Conservation (phyloP, 176 grass and related monocot genomes). For the Oryza australiensis region DNA sequence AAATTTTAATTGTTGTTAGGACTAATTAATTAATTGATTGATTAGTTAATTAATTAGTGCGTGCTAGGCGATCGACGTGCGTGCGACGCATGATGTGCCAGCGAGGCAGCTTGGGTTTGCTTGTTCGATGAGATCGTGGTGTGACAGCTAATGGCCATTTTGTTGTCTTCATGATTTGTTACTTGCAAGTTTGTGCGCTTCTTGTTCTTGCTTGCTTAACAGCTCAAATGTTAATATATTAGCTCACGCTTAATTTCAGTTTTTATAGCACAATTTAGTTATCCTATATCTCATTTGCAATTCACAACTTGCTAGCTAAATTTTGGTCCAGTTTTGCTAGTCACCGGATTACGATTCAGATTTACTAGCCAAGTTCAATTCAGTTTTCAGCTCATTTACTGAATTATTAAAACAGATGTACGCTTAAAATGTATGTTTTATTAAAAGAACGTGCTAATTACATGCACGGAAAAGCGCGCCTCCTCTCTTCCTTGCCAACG, state of each 20-base stretch:
- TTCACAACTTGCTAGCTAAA: neutral
- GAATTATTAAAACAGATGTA: no score
- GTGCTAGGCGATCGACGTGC: neutral
- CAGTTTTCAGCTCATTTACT: no score
- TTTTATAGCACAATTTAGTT: neutral
- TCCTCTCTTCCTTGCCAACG: no score
- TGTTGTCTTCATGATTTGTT: neutral
- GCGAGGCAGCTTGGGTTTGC: neutral
- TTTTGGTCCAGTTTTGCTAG: neutral
- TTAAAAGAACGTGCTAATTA: no score
- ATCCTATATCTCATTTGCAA: neutral
- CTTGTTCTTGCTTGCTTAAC: neutral
- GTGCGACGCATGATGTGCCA: conserved; percentile 23
- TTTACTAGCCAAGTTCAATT: no score
- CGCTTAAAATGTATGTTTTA: no score
- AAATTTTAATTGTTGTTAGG: neutral
- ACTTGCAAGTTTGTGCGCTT: neutral
- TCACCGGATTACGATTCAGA: no score
- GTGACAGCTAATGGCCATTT: conserved; percentile 17
- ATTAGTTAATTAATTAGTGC: neutral
- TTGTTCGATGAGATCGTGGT: neutral
- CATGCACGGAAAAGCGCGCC: no score
- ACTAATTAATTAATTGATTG: neutral
- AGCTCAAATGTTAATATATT: neutral
- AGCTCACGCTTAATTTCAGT: neutral